These are phyloP conservation scores for Calophaca sinica DNA, from an alignment of 306 rosid species.

Conservation along the genomic window DNA sequence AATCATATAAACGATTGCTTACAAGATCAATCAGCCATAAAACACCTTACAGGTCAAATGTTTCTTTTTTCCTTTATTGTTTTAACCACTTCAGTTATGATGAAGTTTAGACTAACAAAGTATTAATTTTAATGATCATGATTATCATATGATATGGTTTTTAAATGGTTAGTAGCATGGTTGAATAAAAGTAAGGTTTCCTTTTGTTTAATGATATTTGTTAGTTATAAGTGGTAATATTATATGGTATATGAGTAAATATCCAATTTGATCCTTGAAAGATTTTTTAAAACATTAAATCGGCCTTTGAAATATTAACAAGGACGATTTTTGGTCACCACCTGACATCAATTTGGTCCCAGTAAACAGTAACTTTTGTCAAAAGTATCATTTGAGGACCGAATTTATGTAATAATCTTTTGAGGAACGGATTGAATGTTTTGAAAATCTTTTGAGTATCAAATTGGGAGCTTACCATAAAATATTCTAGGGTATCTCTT, in stretches of 20 bases:
- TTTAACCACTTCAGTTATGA: conserved; percentile 26
- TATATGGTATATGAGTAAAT: conserved; percentile 6
- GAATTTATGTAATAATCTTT: conserved; percentile 36
- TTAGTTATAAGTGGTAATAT: conserved; percentile 5
- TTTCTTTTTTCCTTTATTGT: conserved; percentile 13
- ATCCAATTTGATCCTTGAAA: not conserved
- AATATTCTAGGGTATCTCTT: not conserved
- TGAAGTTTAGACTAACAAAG: conserved; percentile 5
- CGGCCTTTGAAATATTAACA: not conserved
- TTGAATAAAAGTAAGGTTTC: conserved; percentile 20
- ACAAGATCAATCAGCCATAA: conserved; percentile 68
- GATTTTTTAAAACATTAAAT: not conserved
- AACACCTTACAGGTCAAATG: conserved; percentile 69
- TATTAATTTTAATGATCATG: conserved; percentile 28
- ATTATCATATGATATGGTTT: conserved; percentile 23
- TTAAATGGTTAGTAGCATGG: conserved; percentile 10
- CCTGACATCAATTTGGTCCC: conserved; percentile 6
- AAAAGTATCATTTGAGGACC: conserved; percentile 10
- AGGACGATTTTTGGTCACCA: not conserved
- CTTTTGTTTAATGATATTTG: conserved; percentile 8
- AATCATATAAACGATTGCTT: conserved; percentile 54
- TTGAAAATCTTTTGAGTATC: conserved; percentile 15
- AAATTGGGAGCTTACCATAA: conserved; percentile 18
- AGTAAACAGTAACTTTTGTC: not conserved
- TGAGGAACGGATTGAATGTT: conserved; percentile 31